Base-by-base conservation (phyloP, 768 basidiomycete genomes). In the Lactifluus subvellereus region DNA sequence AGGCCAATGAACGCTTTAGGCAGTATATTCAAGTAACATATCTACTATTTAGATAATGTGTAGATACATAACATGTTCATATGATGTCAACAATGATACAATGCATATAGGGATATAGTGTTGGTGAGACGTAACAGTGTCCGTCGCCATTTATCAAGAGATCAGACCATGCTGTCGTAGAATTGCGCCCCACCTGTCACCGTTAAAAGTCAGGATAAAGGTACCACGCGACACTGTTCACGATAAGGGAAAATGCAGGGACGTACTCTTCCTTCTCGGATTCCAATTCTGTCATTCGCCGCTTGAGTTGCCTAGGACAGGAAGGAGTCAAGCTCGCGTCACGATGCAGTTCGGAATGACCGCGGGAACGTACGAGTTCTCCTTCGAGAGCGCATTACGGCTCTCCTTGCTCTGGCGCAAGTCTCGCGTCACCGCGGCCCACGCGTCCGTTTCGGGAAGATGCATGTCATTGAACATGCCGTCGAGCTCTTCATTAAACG, bases 401-500 rank as follows among this genome's bases (percentile, higher is more conserved):
- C 80, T 74, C 69, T 89, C 86, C 74, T 94, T 96, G 16, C 91
- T 85, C 64, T 80, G 72, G 66, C 83, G 79, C 56, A 95, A 76
- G 71, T 95, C 91, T 48, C 77, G 76, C 32, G 84, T 81, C 79
- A 96, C 80, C 1, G 87, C 87, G n/a, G 76, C 72, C 84, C 89
- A 94, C 2, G 92, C 91, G 69, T 94, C 90, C 53, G 87, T 84
- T 22, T 86, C 84, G 11, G 94, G 91, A 54, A 95, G 82, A 63
- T 88, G 83, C 32, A 83, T 84, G 62, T 94, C 91, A 55, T 88
- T 87, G 74, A 86, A 96, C 90, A 96, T 91, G 18, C 83, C 85
- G 67, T 94, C 93, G 37, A 97, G 80, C 72, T 96, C 94, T 71
- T 94, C 92, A 72, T 97, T 96, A 77, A 97, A 95, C 3, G 91